These are phyloP conservation scores for Postia placenta DNA, from an alignment of 768 basidiomycete genomes.

Conservation along the genomic window DNA sequence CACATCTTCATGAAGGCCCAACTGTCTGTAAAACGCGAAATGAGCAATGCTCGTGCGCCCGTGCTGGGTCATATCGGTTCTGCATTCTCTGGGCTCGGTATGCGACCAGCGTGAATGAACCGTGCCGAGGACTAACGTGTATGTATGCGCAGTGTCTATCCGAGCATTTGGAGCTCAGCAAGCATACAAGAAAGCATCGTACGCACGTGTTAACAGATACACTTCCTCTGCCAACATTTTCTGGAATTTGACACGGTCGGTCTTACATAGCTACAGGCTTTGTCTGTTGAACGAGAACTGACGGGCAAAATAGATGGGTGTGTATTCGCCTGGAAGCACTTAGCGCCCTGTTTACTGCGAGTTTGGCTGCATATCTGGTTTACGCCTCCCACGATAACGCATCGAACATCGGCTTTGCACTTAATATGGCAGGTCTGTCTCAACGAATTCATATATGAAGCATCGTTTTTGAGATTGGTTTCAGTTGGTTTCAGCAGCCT, in stretches of 20 bases:
- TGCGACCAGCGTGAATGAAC: too few relatives aligned
- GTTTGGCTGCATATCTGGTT: constrained; percentile 50
- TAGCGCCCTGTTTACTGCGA: constrained; percentile 43
- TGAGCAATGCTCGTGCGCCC: constrained; percentile 46
- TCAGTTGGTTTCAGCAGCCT: constrained; percentile 49
- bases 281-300: background rate
- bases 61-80: constrained; percentile 49
- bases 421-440: constrained; percentile 34
- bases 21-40: constrained; percentile 51
- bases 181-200: constrained; percentile 35
- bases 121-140: too few relatives aligned
- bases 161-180: constrained; percentile 52
- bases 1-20: constrained; percentile 54
- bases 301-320: constrained; percentile 41
- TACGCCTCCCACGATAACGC: constrained; percentile 38
- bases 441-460: background rate
- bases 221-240: constrained; percentile 34
- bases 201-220: constrained; percentile 42
- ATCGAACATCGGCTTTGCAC: constrained; percentile 33
- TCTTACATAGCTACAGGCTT: constrained; percentile 3
- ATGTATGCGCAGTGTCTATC: constrained; percentile 40
- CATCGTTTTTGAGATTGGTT: constrained; percentile 24
- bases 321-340: constrained; percentile 49
- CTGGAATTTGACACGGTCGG: constrained; percentile 45
- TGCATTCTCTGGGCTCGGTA: constrained; percentile 45